Percentiles rank a stretch among this genome's conserved stretches.
phyloP scores from a whole-genome alignment of 1,139 yeast species.

The Maudiozyma humilis region DNA sequence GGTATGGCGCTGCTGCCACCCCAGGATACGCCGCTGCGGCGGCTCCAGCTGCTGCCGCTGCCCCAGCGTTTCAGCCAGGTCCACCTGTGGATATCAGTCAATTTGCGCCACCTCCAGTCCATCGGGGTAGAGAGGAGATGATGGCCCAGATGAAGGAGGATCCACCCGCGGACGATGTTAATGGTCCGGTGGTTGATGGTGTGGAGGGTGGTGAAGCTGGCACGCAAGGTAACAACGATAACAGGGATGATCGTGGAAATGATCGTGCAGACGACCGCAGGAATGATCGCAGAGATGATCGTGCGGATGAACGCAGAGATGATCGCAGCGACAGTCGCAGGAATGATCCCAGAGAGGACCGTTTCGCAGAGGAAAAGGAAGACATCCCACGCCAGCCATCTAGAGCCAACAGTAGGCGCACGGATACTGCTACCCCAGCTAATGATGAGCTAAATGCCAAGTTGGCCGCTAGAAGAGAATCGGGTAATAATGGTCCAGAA shows the following conservation, averaged over 20 bases:
- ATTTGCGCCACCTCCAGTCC: slow-evolving; percentile 22
- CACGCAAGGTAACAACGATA: neutral
- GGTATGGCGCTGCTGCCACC: neutral
- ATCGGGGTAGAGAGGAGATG: slow-evolving; percentile 12
- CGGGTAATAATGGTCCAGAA: neutral
- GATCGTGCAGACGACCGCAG: neutral
- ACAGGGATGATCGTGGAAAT: neutral
- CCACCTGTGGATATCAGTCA: slow-evolving; percentile 12
- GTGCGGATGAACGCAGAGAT: neutral
- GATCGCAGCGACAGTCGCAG: neutral
- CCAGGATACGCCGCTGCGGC: neutral
- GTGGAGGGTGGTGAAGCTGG: no score
- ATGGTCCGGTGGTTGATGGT: neutral
- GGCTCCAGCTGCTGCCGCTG: neutral
- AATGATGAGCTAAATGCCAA: neutral
- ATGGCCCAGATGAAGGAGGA: neutral
- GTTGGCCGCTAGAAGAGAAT: neutral
- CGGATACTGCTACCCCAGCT: neutral
- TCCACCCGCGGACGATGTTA: neutral
- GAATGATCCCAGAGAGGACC: neutral
- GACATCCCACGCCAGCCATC: no score
- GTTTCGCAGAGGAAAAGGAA: neutral
- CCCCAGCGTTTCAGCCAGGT: neutral
- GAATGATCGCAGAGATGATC: neutral
- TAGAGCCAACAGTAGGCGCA: no score